Base-by-base conservation (phyloP, 1,284 basidiomycete species). In the Schizophyllum amplum region DNA sequence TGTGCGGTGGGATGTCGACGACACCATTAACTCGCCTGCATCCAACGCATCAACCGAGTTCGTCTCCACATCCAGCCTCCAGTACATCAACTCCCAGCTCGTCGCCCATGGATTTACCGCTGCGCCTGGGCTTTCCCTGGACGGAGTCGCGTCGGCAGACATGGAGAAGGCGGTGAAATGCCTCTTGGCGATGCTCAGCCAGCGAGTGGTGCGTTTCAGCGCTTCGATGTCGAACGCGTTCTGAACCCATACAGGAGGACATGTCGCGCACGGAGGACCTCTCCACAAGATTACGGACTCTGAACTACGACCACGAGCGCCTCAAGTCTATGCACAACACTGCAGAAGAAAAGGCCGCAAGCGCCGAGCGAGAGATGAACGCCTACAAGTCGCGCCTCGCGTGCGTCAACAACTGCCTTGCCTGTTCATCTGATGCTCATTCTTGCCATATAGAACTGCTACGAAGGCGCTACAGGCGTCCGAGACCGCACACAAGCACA, bases 221-320 rank as follows among this genome's bases (percentile, higher is more conserved):
- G 47, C 24, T 54, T 52, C 26, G 52, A 21, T 22, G 22, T 2
- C 24, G 24, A 15, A 23, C 25, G 24, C 54, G 6, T 52, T 57
- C 9, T 62, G 27, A 49, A 24, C 51, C 23, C 24, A 24, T 61
- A 47, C 62, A 92, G 92, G 81, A 87, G 65, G 93, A 95, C 67
- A 86, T 94, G 76, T 73, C 80, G 9, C 77, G 83, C n/a, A 82
- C 88, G 22, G 93, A 96, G 62, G 81, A 87, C 4, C 67, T 94
- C 4, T 79, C 84, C 0, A 84, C 88, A 0, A 88, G 90, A 61
- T 71, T 91, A 47, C 77, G 90, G 17, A 92, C 89, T 0, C 71
- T 94, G 2, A 79, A 83, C 7, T 94, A 95, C 62, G 93, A 96
- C 64, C 78, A 91, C 59, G 91, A 94, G 64, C 81, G 92, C 1